Base-by-base conservation (phyloP, 2,329 filamentous ascomycete species). In the Aspergillus tubingensis region DNA sequence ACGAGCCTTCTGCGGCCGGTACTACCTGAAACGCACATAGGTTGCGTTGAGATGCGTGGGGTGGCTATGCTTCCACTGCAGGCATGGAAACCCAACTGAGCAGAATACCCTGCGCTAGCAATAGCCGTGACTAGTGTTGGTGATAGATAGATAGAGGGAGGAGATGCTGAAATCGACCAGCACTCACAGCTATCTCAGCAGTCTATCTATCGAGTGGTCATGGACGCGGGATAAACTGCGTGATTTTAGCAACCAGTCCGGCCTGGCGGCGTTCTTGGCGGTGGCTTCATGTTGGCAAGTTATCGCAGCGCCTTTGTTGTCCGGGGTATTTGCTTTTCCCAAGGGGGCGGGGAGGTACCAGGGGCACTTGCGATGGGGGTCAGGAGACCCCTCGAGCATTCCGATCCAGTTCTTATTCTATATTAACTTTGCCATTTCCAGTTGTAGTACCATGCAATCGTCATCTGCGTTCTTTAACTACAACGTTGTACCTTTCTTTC, bases 241-340 rank as follows among this genome's bases (percentile, higher is more conserved):
- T 62, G 57, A 64, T 62, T 64, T 64, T 50, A 52, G 25, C 52
- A 41, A 30, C 36, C 44, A 41, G 51, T 53, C 54, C 50, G 32
- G 53, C 49, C 56, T 51, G 56, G 54, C 62, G 57, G 56, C 57
- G 53, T 55, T 58, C 62, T 64, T 64, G 62, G 62, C 62, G 44
- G 54, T 57, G 53, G 43, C 44, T 56, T 58, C 44, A 30, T 55
- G 57, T 51, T 56, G 62, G 60, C 52, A 53, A 59, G 50, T 55
- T 15, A 11, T 23, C 32, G 41, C 43, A 50, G 23, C 15, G 36
- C 25, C 8, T 50, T 43, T 50, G 10, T 5, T n/a, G 25, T 44
- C 17, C 25, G 48, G 21, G 55, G 38, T 43, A 13, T 23, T 21
- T 17, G 27, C 32, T 47, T 30, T 11, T 36, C 4, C 32, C 10